Evolutionary conservation across 2,329 filamentous ascomycete species (phyloP).

Genomic region (Exophiala sideris): DNA sequence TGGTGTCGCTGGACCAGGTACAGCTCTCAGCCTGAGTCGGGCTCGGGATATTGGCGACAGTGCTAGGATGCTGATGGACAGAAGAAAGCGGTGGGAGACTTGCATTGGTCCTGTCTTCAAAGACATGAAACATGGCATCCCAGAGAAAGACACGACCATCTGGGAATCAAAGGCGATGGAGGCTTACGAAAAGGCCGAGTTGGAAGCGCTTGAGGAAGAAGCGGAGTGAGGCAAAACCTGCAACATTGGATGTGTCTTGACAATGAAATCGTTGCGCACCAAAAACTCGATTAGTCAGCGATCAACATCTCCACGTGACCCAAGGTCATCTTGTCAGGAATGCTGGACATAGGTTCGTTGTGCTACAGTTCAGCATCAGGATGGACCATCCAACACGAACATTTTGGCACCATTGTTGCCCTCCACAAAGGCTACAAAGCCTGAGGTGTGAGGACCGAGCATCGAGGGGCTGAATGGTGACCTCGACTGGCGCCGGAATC

Average conservation of each 20-base stretch:
- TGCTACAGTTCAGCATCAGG: too few relatives aligned
- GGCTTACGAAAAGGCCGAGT: conserved; percentile 68
- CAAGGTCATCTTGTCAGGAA: too few relatives aligned
- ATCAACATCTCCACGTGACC: too few relatives aligned
- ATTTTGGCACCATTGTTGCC: too few relatives aligned
- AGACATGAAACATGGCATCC: conserved; percentile 73
- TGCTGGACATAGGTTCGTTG: too few relatives aligned
- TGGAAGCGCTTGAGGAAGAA: conserved; percentile 78
- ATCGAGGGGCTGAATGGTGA: too few relatives aligned
- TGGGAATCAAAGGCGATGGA: conserved; percentile 73
- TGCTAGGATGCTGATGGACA: conserved; percentile 88
- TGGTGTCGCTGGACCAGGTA: conserved; percentile 48
- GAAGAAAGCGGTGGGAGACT: conserved; percentile 82
- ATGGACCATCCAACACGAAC: too few relatives aligned
- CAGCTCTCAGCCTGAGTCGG: conserved; percentile 55
- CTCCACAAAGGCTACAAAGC: too few relatives aligned
- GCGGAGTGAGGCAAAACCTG: conserved; percentile 2
- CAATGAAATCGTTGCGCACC: not conserved
- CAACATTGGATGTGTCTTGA: not conserved
- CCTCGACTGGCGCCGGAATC: too few relatives aligned
- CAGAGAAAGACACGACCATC: conserved; percentile 65
- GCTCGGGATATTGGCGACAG: conserved; percentile 79
- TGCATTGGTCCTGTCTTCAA: conserved; percentile 89
- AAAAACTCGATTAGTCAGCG: not conserved
- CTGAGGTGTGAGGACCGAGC: too few relatives aligned